Evolutionary conservation across 257 asterid genomes (phyloP), one percentile per base, ranked within the genome.

Genomic region (Euphrasia confusa): DNA sequence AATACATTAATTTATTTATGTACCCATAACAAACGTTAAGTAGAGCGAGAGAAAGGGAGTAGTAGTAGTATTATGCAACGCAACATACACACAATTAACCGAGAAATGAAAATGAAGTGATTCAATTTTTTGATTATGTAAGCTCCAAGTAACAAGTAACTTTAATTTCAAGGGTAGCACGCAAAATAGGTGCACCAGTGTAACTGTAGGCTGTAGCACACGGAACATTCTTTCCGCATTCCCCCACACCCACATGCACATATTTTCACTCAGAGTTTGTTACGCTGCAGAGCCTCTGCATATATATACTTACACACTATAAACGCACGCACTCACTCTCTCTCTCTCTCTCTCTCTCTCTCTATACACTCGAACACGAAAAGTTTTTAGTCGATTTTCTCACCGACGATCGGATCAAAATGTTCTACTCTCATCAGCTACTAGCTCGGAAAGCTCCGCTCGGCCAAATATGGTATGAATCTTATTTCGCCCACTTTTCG

Each of bases 401-500:
- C 66, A 14, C 8, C 48, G 26, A 5, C 67, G 26, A 54, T 49
- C 30, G 60, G 58, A 55, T 59, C 68, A 62, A 32, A 42, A 91
- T 91, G 96, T 91, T 91, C 58, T 91, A 86, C 81, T 88, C 98
- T 47, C 95, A 83, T 57, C 92, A 81, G 84, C 88, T 91, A 1
- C 85, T 86, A 10, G 98, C 98, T 69, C 89, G 95, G 59, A 90
- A 90, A 82, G 95, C 96, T 80, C 87, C 98, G 1, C 90, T 90
- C 37, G 96, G 97, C 24, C 95, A 90, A 62, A 88, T 88, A 81
- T 90, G 96, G 96, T 90, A 69, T 44, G 49, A 37, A 55, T 67
- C 27, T 65, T 2, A 18, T 35, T 32, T 39, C 9, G 14, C 56
- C 57, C 54, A 21, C 1, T 61, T 12, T 68, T 55, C 67, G 33